These are phyloP conservation scores for Euphorbia schlechtendalii DNA, from an alignment of 441 rosid species.

Conservation along the genomic window DNA sequence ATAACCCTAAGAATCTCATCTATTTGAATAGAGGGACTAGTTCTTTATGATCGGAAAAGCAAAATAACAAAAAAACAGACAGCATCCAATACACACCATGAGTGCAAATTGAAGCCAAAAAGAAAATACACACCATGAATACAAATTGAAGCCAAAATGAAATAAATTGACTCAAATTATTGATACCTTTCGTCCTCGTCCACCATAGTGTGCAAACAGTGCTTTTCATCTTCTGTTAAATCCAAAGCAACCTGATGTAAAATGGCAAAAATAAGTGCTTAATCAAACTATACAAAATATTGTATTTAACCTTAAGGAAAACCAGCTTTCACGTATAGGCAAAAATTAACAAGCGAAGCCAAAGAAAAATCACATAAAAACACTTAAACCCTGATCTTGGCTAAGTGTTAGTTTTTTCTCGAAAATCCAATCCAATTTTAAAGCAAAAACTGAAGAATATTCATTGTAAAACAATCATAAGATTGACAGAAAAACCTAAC, in stretches of 20 bases:
- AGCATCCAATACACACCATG: background rate
- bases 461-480: background rate
- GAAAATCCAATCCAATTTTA: background rate
- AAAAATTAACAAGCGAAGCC: background rate
- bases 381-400: background rate
- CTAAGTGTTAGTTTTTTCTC: background rate
- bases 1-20: background rate
- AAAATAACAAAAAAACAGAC: background rate
- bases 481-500: constrained; percentile 22
- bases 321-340: too few relatives aligned
- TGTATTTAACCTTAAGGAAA: background rate
- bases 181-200: constrained; percentile 54
- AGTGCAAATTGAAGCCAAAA: background rate
- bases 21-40: too few relatives aligned
- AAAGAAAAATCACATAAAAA: background rate
- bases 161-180: background rate
- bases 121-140: too few relatives aligned
- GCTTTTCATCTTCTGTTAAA: constrained; percentile 57
- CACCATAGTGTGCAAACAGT: constrained; percentile 38
- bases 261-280: background rate
- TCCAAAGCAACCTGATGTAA: constrained; percentile 66
- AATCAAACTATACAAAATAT: background rate
- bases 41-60: background rate
- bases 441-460: background rate
- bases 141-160: too few relatives aligned